phyloP scores from a whole-genome alignment of 1,284 basidiomycete species.

The Leucoagaricus sp. region DNA sequence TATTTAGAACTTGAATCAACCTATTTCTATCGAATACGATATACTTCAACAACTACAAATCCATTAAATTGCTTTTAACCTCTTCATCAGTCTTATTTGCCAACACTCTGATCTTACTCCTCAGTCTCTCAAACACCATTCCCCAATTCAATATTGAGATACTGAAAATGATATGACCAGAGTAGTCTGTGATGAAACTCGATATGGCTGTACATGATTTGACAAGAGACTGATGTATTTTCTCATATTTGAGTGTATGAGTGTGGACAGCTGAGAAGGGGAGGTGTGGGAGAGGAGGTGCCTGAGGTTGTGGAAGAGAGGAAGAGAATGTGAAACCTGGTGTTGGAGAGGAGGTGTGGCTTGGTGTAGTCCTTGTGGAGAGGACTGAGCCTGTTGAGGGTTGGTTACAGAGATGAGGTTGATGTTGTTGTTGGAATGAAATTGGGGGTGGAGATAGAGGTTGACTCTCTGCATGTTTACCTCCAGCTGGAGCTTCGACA shows the following conservation, averaged over 20 bases:
- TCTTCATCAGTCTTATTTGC: slow-evolving; percentile 54
- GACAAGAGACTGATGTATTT: slow-evolving; percentile 64
- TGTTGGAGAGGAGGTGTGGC: no score
- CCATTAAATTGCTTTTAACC: slow-evolving; percentile 56
- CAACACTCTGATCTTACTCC: slow-evolving; percentile 69
- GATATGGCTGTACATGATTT: slow-evolving; percentile 60
- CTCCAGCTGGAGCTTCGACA: no score
- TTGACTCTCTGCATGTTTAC: no score
- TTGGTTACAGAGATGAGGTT: slow-evolving; percentile 31
- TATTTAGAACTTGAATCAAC: slow-evolving; percentile 67
- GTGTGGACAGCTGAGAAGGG: slow-evolving; percentile 30
- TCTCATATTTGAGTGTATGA: slow-evolving; percentile 59
- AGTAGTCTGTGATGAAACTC: slow-evolving; percentile 63
- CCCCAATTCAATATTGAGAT: slow-evolving; percentile 91
- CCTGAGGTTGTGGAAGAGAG: slow-evolving; percentile 23
- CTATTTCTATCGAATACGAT: slow-evolving; percentile 67
- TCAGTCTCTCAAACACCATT: slow-evolving; percentile 75
- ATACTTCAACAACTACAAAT: slow-evolving; percentile 75
- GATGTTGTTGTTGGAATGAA: no score
- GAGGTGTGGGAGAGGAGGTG: neutral
- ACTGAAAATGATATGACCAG: slow-evolving; percentile 83
- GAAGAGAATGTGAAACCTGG: slow-evolving; percentile 36
- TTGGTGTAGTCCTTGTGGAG: no score
- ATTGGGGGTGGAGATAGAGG: no score
- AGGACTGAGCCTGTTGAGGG: slow-evolving; percentile 48